Base-by-base conservation (phyloP, 495 filamentous ascomycete species). In the Ascodesmis nigricans region DNA sequence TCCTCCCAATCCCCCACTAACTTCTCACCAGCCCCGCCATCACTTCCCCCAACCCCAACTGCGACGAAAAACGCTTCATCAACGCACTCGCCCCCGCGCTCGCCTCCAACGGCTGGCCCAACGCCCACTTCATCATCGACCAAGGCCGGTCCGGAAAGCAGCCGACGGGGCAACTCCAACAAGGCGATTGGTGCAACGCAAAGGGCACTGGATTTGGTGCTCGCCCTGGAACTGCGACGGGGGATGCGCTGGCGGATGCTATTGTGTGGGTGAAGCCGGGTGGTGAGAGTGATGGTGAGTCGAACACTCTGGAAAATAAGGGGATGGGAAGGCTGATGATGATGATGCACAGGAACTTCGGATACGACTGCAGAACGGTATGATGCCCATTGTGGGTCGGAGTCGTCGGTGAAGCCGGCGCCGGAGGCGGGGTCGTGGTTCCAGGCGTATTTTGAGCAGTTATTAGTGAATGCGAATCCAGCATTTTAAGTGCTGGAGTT, bases 181-280 rank as follows among this genome's bases (percentile, higher is more conserved):
- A 77, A 74, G 78, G 76, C 49, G 65, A 83, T 62, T 87, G 78
- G 77, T 82, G 77, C 65, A 84, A 84, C 53, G 66, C 26, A 5
- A 13, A 13, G n/a, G 35, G 26, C 6, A 37, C 66, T 15, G 67
- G 67, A 4, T 70, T 69, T 38, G 66, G 67, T 39, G 51, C 53
- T 14, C 58, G 61, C 5, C 61, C 63, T 0, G 64, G 63, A 1
- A 60, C 58, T 5, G 41, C 56, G 29, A 69, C 66, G 10, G 63
- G 63, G 10, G 53, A 66, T 44, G 32, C 46, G 5, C 47, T 62
- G 14, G 53, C 56, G 19, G 66, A 71, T 52, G 64, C 67, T 18
- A 64, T 70, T 44, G 65, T 71, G 35, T 71, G 67, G 66, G 58
- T 65, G 22, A 71, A 71, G 54, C 67, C 67, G 10, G 67, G 66